Percentiles rank a stretch among this genome's conserved stretches.
phyloP scores from a whole-genome alignment of 768 basidiomycete genomes.

The Leucosporidium creatinivorum region DNA sequence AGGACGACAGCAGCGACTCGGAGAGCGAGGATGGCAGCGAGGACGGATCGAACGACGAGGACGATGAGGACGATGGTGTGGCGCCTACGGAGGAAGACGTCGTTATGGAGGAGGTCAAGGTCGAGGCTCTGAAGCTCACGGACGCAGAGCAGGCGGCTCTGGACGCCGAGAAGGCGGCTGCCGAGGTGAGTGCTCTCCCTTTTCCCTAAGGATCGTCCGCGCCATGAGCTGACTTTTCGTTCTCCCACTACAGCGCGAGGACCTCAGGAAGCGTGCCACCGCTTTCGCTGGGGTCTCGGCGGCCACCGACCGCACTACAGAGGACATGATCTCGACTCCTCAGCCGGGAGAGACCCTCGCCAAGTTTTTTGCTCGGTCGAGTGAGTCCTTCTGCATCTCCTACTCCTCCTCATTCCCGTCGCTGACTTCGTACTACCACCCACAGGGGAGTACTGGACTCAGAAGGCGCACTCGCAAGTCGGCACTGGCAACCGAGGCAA shows the following conservation, averaged over 20 bases:
- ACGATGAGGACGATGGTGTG: slow-evolving; percentile 35
- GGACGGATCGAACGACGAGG: slow-evolving; percentile 50
- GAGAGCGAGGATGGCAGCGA: slow-evolving; percentile 42
- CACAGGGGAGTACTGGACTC: slow-evolving; percentile 72
- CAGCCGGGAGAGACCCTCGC: slow-evolving; percentile 76
- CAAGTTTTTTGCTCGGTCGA: slow-evolving; percentile 71
- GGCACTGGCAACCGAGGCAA: slow-evolving; percentile 65
- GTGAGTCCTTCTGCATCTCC: slow-evolving; percentile 47
- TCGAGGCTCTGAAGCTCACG: slow-evolving; percentile 32
- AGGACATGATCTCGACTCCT: slow-evolving; percentile 70
- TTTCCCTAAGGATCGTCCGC: slow-evolving; percentile 13
- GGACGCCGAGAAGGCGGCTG: slow-evolving; percentile 15
- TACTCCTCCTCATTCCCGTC: too few species aligned
- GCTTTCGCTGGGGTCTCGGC: slow-evolving; percentile 57
- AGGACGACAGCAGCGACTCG: slow-evolving; percentile 46
- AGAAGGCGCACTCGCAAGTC: slow-evolving; percentile 53
- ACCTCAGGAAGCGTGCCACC: slow-evolving; percentile 47
- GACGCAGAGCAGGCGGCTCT: slow-evolving; percentile 33
- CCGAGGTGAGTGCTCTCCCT: slow-evolving; percentile 5
- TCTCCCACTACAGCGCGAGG: slow-evolving; percentile 36
- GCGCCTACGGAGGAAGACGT: slow-evolving; percentile 35
- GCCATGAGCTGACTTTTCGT: slow-evolving; percentile 15
- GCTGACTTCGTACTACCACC: too few species aligned
- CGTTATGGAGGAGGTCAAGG: slow-evolving; percentile 36
- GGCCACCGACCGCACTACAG: slow-evolving; percentile 51